Conservation (phyloP, 1,284 basidiomycete species). For the Mycena citricolor region DNA sequence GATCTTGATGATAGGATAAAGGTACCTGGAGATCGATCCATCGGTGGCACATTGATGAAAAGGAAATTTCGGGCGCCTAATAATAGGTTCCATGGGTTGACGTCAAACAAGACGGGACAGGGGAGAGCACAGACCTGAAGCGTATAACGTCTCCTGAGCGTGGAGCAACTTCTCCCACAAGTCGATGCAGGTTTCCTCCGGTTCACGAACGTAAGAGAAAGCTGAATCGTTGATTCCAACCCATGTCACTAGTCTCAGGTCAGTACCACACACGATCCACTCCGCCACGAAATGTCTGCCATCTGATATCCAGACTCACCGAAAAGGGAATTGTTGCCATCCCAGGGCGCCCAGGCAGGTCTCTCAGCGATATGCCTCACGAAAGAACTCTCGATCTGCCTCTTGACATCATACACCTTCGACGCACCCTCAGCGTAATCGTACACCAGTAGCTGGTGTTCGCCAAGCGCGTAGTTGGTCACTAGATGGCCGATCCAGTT, state of each 20-base stretch:
- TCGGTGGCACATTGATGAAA: conserved; percentile 62
- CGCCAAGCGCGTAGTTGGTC: conserved; percentile 13
- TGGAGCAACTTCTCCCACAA: conserved; percentile 35
- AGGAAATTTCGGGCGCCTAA: conserved; percentile 56
- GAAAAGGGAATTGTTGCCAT: conserved; percentile 30
- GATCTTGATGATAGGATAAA: background rate
- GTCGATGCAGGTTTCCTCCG: conserved; percentile 21
- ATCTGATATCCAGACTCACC: conserved; percentile 22
- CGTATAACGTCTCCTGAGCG: conserved; percentile 48
- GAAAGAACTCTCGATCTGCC: conserved; percentile 27
- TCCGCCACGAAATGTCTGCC: background rate
- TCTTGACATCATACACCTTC: conserved; percentile 24
- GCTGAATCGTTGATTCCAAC: conserved; percentile 66
- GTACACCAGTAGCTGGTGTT: conserved; percentile 25
- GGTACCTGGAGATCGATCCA: conserved; percentile 50
- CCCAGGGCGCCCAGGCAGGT: conserved; percentile 30
- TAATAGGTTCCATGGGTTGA: background rate
- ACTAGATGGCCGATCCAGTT: conserved; percentile 34
- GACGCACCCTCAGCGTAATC: conserved; percentile 30
- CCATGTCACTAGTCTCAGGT: conserved; percentile 71
- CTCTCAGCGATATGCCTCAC: conserved; percentile 21
- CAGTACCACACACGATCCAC: conserved; percentile 1
- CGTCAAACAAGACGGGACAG: background rate
- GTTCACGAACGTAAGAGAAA: conserved; percentile 30
- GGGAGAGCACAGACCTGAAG: conserved; percentile 35